phyloP scores from a whole-genome alignment of 106 monocot genomes.

The Amphibolis antarctica region DNA sequence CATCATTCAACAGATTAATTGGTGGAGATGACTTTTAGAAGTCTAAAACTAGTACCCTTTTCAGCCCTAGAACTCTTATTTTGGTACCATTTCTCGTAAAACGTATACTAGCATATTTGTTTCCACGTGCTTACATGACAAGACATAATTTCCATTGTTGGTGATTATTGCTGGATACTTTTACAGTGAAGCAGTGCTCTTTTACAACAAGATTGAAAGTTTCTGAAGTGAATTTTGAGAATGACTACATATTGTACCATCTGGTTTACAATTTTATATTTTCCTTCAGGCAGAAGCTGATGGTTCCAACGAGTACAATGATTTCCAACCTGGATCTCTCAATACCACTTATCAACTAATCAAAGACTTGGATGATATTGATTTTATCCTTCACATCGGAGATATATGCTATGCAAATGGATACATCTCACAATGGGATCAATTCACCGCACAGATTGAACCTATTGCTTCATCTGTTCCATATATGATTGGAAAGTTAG shows the following conservation, averaged over 20 bases:
- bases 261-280: background rate
- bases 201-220: too few relatives aligned
- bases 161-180: too few relatives aligned
- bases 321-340: slow-evolving; percentile 65
- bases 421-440: slow-evolving; percentile 95
- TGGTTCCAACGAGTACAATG: slow-evolving; percentile 77
- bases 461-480: slow-evolving; percentile 81
- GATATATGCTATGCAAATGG: slow-evolving; percentile 91
- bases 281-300: slow-evolving; percentile 68
- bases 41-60: too few relatives aligned
- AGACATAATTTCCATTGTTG: too few relatives aligned
- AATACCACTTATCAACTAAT: slow-evolving; percentile 73
- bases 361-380: slow-evolving; percentile 67
- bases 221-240: too few relatives aligned
- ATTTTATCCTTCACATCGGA: slow-evolving; percentile 83
- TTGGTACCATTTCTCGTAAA: too few relatives aligned
- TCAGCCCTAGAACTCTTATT: too few relatives aligned
- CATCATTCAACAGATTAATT: too few relatives aligned
- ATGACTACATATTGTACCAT: background rate
- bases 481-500: slow-evolving; percentile 86
- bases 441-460: slow-evolving; percentile 85
- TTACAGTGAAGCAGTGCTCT: too few relatives aligned
- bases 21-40: too few relatives aligned
- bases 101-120: too few relatives aligned
- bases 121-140: too few relatives aligned